Base-by-base conservation (phyloP, 176 grass and related monocot species). In the Oryza officinalis region DNA sequence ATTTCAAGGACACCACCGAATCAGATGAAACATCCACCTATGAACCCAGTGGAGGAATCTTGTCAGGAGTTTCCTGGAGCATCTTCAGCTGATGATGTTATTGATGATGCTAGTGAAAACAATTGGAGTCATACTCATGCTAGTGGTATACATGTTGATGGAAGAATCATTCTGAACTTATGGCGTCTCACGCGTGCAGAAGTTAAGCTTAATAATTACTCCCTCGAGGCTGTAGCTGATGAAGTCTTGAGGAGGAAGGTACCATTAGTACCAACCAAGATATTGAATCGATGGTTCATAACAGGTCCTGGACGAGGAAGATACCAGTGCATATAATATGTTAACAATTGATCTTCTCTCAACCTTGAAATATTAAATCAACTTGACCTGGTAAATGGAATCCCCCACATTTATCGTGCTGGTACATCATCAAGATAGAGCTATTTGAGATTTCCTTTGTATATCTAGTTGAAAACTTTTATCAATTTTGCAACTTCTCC, bases 131-230 rank as follows among this genome's bases (percentile, higher is more conserved):
- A 89, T 66, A 91, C 79, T 65, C 95, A 94, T 91, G 86, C 79
- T 11, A 93, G 90, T 73, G 95, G 92, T 80, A 80, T 97, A 87
- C 95, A 94, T 91, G 90, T 97, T 65, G 88, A 86, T 75, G 95
- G 95, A 68, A 94, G 95, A 80, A 94, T 97, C 72, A 89, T 97
- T 65, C 76, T 97, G 78, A 94, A 97, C 85, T 73, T 97, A 83
- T 97, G 95, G 95, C 88, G 90, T 41, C 89, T 97, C 54, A 94
- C 94, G 88, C 92, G 90, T 82, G 84, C 84, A 79, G 95, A 97
- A 87, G 88, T 94, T 84, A 93, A 97, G 74, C 91, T 97, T 75
- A 97, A 94, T 83, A 91, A 91, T 88, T 94, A 93, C 82, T 88
- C 80, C 72, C 70, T 94, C 82, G 95, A 97, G 85, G 79, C 92